Base-by-base conservation (phyloP, 179 eudicot species). In the Monotropa hypopitys region DNA sequence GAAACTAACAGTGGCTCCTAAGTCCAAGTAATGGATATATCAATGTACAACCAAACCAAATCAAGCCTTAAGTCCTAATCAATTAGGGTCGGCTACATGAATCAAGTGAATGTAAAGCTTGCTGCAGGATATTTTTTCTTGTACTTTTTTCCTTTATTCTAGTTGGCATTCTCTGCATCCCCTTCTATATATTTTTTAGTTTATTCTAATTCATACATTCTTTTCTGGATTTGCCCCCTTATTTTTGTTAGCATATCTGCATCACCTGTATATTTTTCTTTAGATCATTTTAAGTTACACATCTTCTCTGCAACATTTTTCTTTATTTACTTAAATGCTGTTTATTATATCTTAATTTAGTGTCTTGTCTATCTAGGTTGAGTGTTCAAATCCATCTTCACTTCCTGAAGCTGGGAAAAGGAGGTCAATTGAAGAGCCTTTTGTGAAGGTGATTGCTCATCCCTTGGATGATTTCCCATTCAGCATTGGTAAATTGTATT, bases 331-430 rank as follows among this genome's bases (percentile, higher is more conserved):
- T n/a, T 26, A 18, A 73, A 63, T 7, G 9, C 35, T 73, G 68
- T 38, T 26, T 32, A 23, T 12, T 40, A 30, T 11, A 18, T 16
- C 12, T 61, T 43, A 56, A 51, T 65, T 72, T 32, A 11, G 20
- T 63, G 5, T 76, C 50, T 75, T 66, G n/a, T 78, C 76, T 79
- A 77, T 83, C 54, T 81, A 95, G 99, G 88, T 95, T 68, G 89
- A 90, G 74, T 95, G 99, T 82, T 95, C 99, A 69, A 95, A 95
- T 86, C 99, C 99, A 73, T 88, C 97, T 72, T 75, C 81, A 73
- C 99, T 95, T 83, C 99, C 99, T 71, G 99, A 95, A 85, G 85
- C 89, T 78, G 99, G 89, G 66, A 85, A 84, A 71, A 90, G 99
- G 85, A 91, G 84, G 85, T 88, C 92, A 74, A 89, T 95, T 84